These are phyloP conservation scores for Neurospora pannonica DNA, from an alignment of 495 filamentous ascomycete genomes.

Conservation along the genomic window DNA sequence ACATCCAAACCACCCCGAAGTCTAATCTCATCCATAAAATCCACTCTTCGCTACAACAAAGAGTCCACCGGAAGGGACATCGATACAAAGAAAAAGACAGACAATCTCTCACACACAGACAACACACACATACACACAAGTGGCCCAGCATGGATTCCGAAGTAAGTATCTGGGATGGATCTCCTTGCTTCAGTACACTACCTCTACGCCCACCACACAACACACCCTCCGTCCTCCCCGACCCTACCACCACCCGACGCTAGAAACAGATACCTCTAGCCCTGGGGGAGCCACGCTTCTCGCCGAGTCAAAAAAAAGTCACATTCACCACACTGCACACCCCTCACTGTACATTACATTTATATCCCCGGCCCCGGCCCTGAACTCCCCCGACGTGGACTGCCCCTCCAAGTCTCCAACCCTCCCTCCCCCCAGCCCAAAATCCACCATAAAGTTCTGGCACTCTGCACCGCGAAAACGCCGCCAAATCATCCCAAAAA, in stretches of 20 bases:
- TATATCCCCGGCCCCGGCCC: background rate
- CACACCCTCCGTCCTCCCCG: background rate
- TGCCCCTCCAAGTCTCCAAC: background rate
- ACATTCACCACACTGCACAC: background rate
- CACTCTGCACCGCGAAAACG: background rate
- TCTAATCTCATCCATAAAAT: background rate
- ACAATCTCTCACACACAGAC: background rate
- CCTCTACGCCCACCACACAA: background rate
- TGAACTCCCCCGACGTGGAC: background rate
- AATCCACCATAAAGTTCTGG: slow-evolving; percentile 1
- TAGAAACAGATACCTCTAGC: background rate
- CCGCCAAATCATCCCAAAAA: background rate
- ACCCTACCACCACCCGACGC: background rate
- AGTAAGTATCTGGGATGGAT: background rate
- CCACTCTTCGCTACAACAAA: background rate
- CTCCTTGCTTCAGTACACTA: background rate
- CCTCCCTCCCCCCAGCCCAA: background rate
- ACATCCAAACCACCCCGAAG: background rate
- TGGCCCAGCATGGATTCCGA: background rate
- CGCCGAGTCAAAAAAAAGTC: background rate
- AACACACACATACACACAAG: background rate
- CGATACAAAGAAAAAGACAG: background rate
- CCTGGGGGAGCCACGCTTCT: background rate
- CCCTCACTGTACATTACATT: background rate
- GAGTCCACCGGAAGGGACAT: background rate